Conservation (phyloP, 1,139 yeast genomes). For the Sugiyamaella paludigena region DNA sequence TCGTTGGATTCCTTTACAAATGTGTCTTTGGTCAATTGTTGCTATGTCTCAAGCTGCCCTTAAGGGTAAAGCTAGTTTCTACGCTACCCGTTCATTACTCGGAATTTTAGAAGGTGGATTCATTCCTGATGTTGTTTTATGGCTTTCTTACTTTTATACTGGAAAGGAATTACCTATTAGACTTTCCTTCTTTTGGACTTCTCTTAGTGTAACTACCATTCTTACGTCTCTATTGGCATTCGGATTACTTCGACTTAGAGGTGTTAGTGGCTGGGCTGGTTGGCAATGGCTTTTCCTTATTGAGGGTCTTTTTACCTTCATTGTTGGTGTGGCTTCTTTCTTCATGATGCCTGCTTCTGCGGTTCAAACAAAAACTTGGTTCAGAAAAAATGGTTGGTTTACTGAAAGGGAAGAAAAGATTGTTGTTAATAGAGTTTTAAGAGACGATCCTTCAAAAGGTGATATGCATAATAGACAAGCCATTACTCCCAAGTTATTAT, state of each 20-base stretch:
- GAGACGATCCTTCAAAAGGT: slow-evolving; percentile 71
- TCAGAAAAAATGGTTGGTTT: slow-evolving; percentile 59
- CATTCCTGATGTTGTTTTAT: slow-evolving; percentile 50
- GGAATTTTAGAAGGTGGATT: slow-evolving; percentile 56
- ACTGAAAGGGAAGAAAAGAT: slow-evolving; percentile 61
- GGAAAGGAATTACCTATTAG: slow-evolving; percentile 47
- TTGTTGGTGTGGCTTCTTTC: slow-evolving; percentile 47
- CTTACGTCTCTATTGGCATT: slow-evolving; percentile 44
- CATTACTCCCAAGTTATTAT: slow-evolving; percentile 42
- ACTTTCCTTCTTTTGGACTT: slow-evolving; percentile 48
- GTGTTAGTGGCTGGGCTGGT: slow-evolving; percentile 43
- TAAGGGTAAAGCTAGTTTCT: slow-evolving; percentile 41
- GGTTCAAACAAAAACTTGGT: slow-evolving; percentile 52
- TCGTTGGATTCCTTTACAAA: slow-evolving; percentile 52
- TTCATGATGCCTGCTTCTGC: slow-evolving; percentile 60
- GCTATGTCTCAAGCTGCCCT: slow-evolving; percentile 47
- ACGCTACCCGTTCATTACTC: slow-evolving; percentile 46
- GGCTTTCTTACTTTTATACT: slow-evolving; percentile 54
- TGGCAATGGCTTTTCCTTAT: slow-evolving; percentile 67
- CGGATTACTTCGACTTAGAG: slow-evolving; percentile 46
- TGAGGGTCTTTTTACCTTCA: slow-evolving; percentile 58
- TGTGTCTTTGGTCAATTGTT: slow-evolving; percentile 50
- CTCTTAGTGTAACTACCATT: slow-evolving; percentile 32
- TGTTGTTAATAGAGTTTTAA: slow-evolving; percentile 57
- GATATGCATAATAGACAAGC: slow-evolving; percentile 66